These are phyloP conservation scores for Sistotremastrum niveocremeum DNA, from an alignment of 768 basidiomycete genomes.

Conservation along the genomic window DNA sequence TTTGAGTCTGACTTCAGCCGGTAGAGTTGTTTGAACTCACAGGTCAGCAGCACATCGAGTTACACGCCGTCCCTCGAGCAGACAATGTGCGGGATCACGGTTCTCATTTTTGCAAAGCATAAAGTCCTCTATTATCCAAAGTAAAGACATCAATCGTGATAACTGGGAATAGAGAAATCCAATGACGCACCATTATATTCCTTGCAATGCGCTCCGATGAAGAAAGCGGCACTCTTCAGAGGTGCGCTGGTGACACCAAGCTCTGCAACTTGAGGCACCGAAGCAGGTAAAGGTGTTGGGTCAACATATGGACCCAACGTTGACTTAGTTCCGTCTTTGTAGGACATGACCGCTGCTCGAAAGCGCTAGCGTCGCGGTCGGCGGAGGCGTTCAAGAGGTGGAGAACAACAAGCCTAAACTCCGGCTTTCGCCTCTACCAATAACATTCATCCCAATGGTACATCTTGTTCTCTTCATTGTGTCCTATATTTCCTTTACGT, in stretches of 20 bases:
- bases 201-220: conserved; percentile 91
- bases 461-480: neutral
- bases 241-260: conserved; percentile 85
- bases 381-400: neutral
- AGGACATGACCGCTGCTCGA: conserved; percentile 34
- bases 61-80: conserved; percentile 91
- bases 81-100: conserved; percentile 79
- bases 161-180: neutral
- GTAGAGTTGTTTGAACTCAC: conserved; percentile 34
- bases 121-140: conserved; percentile 55
- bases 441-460: neutral
- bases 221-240: conserved; percentile 92
- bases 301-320: conserved; percentile 38
- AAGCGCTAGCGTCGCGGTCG: conserved; percentile 27
- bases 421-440: neutral
- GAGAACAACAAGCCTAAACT: neutral
- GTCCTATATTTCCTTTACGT: too few relatives aligned
- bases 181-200: conserved; percentile 77
- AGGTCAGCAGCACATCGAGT: conserved; percentile 91
- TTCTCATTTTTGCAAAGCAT: conserved; percentile 97
- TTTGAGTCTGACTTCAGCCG: neutral
- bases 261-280: conserved; percentile 72
- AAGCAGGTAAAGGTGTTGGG: conserved; percentile 48
- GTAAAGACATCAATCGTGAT: conserved; percentile 1
- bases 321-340: conserved; percentile 11